Evolutionary conservation across 768 basidiomycete species (phyloP), one percentile per base, ranked within the genome.

Genomic region (Psilocybe subaeruginosa): DNA sequence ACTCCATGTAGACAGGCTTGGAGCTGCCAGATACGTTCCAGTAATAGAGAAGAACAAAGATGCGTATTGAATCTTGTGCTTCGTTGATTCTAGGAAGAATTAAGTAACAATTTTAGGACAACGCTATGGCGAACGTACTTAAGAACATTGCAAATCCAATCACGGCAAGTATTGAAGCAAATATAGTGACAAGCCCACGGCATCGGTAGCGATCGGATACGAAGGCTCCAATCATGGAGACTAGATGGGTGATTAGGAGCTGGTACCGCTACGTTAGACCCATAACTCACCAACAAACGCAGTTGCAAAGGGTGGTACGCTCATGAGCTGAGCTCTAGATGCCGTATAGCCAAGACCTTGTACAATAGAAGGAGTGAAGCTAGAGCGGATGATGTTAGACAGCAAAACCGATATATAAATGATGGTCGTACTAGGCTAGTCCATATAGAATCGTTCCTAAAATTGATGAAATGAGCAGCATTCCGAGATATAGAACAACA

Each of bases 341-440:
- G 81, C 78, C 1, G 78, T 78, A 69, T 82, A 88, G 19, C 88
- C 88, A 3, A 90, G 79, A 12, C 78, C 76, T 30, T 83, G 76
- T 4, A 93, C 84, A 72, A 93, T 90, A 3, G 88, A 87, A 5
- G 91, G 91, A 8, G 85, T 77, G 73, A 93, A 92, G 66, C 90
- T 85, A 53, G 56, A 63, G 31, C 4, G 49, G 45, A 56, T 41
- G 54, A 14, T 49, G 14, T 48, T 17, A 31, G 49, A 41, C 48
- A 35, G 23, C 23, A 57, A 14, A 60, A 27, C 48, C 48, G 41
- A 30, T 41, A 19, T 5, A 19, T 6, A 8, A 53, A 33, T 8
- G 31, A 14, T n/a, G 27, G 19, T 17, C 78, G 63, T 66, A 84
- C 84, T 83, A 83, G 23, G 82, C 83, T 11, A 83, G 71, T 8